Conservation (phyloP, 176 grass and related monocot species). For the Eleusine coracana region DNA sequence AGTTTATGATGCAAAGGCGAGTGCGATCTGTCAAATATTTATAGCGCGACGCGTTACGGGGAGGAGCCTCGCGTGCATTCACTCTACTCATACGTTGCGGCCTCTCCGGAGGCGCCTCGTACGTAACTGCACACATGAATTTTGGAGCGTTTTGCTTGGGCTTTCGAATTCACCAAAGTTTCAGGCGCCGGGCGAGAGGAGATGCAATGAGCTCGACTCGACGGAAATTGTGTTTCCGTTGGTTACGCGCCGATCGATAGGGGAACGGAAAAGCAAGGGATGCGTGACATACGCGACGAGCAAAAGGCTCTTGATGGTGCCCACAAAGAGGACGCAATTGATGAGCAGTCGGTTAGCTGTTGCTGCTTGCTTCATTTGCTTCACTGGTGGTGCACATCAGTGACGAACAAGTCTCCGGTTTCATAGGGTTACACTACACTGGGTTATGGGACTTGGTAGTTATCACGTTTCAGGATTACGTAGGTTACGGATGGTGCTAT, state of each 20-base stretch:
- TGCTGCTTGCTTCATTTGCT: neutral
- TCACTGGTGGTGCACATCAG: neutral
- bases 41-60: neutral
- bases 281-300: neutral
- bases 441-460: neutral
- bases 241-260: neutral
- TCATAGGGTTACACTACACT: neutral
- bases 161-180: neutral
- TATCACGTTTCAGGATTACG: neutral
- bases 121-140: neutral
- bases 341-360: neutral
- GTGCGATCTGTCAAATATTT: conserved; percentile 20
- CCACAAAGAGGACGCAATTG: neutral
- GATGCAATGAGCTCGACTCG: neutral
- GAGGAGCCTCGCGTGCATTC: conserved; percentile 37
- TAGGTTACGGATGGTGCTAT: neutral
- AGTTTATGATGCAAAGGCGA: conserved; percentile 14
- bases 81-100: conserved; percentile 42
- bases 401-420: neutral
- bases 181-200: neutral
- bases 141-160: conserved; percentile 17
- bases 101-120: neutral
- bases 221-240: neutral
- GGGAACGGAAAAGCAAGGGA: no score
- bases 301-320: conserved; percentile 5